Conservation (phyloP, 2,329 filamentous ascomycete species). For the Leptographium lundbergii region DNA sequence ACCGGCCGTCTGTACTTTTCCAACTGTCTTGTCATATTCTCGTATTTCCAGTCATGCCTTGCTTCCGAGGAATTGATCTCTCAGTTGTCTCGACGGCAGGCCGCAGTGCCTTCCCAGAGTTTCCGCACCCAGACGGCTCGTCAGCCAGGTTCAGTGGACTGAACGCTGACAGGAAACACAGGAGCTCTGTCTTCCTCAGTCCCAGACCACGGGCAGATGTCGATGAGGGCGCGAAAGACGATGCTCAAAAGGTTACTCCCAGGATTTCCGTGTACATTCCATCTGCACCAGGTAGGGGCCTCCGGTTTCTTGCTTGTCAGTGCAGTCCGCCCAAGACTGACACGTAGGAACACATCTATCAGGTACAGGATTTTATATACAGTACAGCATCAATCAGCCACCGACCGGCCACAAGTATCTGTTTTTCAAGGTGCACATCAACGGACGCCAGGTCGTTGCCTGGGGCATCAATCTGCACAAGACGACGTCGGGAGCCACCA, state of each 20-base stretch:
- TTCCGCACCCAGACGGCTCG: constrained; percentile 39
- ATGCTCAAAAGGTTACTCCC: constrained; percentile 22
- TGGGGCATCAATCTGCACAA: constrained; percentile 35
- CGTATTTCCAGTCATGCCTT: constrained; percentile 27
- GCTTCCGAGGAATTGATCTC: constrained; percentile 34
- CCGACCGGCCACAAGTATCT: constrained; percentile 26
- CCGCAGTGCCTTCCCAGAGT: constrained; percentile 33
- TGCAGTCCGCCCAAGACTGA: neutral
- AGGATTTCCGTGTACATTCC: constrained; percentile 43
- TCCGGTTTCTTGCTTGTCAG: neutral
- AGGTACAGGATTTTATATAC: constrained; percentile 41
- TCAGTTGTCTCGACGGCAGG: constrained; percentile 24
- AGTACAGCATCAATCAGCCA: constrained; percentile 29
- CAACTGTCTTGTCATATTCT: neutral
- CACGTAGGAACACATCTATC: neutral
- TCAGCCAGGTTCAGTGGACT: constrained; percentile 23
- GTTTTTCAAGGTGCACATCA: constrained; percentile 44
- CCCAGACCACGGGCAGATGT: neutral
- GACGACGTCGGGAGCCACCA: constrained; percentile 22
- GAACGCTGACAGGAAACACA: neutral
- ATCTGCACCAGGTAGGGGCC: constrained; percentile 33
- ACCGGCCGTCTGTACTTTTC: neutral
- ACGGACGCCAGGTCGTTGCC: constrained; percentile 36
- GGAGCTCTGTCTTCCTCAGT: constrained; percentile 3
- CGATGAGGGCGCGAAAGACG: neutral